Conservation (phyloP, 169 alveolate genomes). For the Blepharisma undulans region DNA sequence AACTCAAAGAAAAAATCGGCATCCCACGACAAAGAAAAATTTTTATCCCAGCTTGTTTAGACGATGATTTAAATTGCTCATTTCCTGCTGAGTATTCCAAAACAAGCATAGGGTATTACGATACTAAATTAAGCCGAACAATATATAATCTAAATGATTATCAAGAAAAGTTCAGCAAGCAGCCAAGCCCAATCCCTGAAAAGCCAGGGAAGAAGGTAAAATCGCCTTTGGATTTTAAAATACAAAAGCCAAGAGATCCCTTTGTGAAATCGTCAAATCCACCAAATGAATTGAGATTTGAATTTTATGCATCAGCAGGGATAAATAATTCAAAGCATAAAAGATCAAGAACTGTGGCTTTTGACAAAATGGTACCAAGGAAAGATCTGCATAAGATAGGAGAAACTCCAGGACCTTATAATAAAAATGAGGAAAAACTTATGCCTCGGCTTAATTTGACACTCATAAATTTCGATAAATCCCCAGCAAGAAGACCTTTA, state of each 20-base stretch:
- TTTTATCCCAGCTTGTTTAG: not conserved
- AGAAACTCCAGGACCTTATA: not conserved
- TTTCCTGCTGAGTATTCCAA: not conserved
- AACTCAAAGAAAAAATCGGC: not conserved
- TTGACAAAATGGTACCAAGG: not conserved
- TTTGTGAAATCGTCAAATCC: not conserved
- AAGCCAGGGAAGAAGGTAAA: not conserved
- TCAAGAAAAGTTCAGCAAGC: not conserved
- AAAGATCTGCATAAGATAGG: not conserved
- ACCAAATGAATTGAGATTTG: not conserved
- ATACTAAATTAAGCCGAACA: not conserved
- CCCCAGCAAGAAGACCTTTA: not conserved
- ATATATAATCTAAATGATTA: not conserved
- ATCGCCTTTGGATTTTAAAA: not conserved
- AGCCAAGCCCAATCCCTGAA: constrained; percentile 1
- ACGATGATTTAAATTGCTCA: not conserved
- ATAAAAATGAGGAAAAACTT: not conserved
- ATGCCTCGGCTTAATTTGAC: no score
- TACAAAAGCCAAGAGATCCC: constrained; percentile 1
- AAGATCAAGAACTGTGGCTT: not conserved
- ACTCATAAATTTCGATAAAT: not conserved
- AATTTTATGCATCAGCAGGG: not conserved
- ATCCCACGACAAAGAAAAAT: not conserved
- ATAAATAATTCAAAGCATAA: not conserved
- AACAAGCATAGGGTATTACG: not conserved